Percentiles rank a stretch among this genome's conserved stretches.
Evolutionary conservation across 441 rosid species (phyloP).

Genomic region (Adansonia gregorii): DNA sequence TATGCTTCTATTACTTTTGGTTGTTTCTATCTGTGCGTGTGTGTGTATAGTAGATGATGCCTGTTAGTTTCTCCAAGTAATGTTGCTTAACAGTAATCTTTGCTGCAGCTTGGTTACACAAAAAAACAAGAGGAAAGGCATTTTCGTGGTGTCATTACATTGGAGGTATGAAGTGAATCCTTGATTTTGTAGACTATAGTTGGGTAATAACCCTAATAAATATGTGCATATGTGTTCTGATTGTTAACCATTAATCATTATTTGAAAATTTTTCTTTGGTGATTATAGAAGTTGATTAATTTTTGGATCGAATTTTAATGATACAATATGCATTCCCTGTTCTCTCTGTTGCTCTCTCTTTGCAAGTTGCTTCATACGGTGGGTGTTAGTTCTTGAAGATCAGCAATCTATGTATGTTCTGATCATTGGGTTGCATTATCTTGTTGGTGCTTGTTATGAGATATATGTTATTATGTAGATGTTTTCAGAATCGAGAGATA

Average conservation of each 20-base stretch:
- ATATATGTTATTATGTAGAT: not conserved
- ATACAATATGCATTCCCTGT: not conserved
- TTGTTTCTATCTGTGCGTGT: not conserved
- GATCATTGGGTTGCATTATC: not conserved
- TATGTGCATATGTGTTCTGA: not conserved
- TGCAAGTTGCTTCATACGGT: not conserved
- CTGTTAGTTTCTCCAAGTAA: slow-evolving; percentile 12
- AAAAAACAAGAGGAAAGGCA: slow-evolving; percentile 94
- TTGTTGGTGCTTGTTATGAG: not conserved
- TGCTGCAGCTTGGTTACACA: slow-evolving; percentile 90
- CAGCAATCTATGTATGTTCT: not conserved
- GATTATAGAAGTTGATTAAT: slow-evolving; percentile 4
- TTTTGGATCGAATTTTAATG: not conserved
- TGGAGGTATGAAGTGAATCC: slow-evolving; percentile 63
- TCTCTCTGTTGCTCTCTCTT: not conserved
- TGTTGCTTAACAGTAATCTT: slow-evolving; percentile 23
- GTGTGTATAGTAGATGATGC: not conserved
- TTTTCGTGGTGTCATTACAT: slow-evolving; percentile 87
- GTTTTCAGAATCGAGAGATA: not conserved
- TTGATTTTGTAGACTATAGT: not conserved
- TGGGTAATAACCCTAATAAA: not conserved
- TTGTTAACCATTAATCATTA: not conserved
- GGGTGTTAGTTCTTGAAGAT: not conserved
- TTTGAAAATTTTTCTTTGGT: not conserved
- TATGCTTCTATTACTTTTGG: slow-evolving; percentile 10